Evolutionary conservation across 2,329 filamentous ascomycete species (phyloP), one percentile per base, ranked within the genome.

Genomic region (Ascocoryne sarcoides): DNA sequence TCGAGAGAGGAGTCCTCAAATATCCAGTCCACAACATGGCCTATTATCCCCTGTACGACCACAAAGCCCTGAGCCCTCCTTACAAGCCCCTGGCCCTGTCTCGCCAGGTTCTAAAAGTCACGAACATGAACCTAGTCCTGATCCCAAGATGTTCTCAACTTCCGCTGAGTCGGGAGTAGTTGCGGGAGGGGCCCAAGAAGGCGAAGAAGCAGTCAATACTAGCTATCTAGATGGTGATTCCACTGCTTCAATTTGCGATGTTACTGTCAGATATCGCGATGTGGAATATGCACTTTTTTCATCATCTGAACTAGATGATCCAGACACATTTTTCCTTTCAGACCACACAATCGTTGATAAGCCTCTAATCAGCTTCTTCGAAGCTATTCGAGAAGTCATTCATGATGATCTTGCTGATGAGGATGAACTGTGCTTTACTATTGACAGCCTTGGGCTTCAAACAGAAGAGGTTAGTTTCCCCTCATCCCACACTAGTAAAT

Each of bases 271-370:
- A n/a, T 80, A 77, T 52, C 65, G 70, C 44, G 69, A 67, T 10
- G 64, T 63, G 36, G 69, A 75, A 40, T 75, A 78, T 46, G 72
- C 69, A 10, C 58, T 81, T 5, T 80, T 81, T 51, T 73, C 74
- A 26, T 73, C 71, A 3, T 62, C 63, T 16, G 66, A 68, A 44
- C 65, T 67, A 42, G 69, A 74, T 40, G 65, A 69, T 20, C 67
- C 72, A 5, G 67, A 73, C 46, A 68, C 66, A 1, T 78, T 68
- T 46, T 73, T 81, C 32, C 62, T 81, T 16, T 65, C 71, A 47
- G 70, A 81, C 50, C 65, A 70, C 46, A 64, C 64, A 20, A 57
- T 80, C 30, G 68, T 68, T n/a, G 66, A 69, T 46, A 64, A 69
- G 35, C 65, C 65, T 36, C 60, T 83, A 19, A 62, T 62, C 39